Percentiles rank a stretch among this genome's conserved stretches.
These are phyloP conservation scores for Usnea hakonensis DNA, from an alignment of 495 filamentous ascomycete genomes.

Conservation along the genomic window DNA sequence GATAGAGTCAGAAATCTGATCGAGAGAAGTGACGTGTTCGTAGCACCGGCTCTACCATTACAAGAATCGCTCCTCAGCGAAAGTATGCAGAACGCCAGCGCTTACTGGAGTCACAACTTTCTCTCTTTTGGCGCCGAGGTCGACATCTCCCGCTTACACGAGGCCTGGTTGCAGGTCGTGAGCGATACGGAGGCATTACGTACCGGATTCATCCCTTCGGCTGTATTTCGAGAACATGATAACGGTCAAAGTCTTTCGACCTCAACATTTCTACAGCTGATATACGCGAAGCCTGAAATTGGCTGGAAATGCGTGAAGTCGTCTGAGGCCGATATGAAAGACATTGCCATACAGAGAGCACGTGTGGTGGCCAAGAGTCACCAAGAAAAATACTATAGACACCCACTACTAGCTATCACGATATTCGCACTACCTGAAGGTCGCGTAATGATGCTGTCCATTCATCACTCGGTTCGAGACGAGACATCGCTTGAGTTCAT, in stretches of 20 bases:
- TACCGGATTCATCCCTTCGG: constrained; percentile 50
- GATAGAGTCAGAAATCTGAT: constrained; percentile 15
- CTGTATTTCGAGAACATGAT: constrained; percentile 14
- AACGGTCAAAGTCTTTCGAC: neutral
- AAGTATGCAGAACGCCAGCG: constrained; percentile 28
- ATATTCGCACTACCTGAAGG: constrained; percentile 23
- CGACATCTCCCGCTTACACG: constrained; percentile 45
- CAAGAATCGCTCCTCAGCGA: constrained; percentile 35
- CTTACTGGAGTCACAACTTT: constrained; percentile 35
- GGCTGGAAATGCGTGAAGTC: constrained; percentile 27
- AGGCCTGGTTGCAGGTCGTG: constrained; percentile 54
- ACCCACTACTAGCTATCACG: constrained; percentile 31
- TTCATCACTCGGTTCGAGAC: constrained; percentile 34
- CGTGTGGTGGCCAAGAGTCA: constrained; percentile 24
- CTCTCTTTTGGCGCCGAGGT: constrained; percentile 37
- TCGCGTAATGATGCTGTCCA: constrained; percentile 27
- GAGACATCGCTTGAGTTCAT: constrained; percentile 29
- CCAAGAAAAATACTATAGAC: constrained; percentile 25
- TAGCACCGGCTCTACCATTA: constrained; percentile 26
- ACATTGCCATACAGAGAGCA: constrained; percentile 17
- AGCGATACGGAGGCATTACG: constrained; percentile 56
- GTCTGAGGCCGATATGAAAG: constrained; percentile 13
- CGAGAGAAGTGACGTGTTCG: constrained; percentile 14
- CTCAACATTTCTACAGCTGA: constrained; percentile 28
- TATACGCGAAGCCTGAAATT: constrained; percentile 25